These are phyloP conservation scores for Yamadazyma atmosphaerica DNA, from an alignment of 1,139 yeast genomes.

Conservation along the genomic window DNA sequence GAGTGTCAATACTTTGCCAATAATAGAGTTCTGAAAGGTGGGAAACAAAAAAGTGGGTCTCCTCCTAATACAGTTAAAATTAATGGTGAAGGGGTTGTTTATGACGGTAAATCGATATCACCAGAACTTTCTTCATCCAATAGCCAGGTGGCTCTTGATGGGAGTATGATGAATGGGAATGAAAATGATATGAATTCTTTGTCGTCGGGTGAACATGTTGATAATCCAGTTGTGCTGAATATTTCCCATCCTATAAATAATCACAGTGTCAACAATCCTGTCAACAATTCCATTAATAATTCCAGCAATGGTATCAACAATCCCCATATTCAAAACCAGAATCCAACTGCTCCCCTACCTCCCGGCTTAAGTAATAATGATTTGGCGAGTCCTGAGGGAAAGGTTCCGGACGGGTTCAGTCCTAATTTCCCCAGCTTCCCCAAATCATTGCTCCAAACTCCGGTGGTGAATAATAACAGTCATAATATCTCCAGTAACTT, in stretches of 20 bases:
- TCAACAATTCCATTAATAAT: too few species aligned
- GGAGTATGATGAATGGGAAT: not conserved
- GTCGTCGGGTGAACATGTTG: not conserved
- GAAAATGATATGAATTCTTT: not conserved
- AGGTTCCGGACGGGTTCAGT: constrained; percentile 4
- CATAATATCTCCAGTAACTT: constrained; percentile 38
- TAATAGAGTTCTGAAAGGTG: constrained; percentile 53
- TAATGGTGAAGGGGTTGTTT: not conserved
- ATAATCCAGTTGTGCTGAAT: not conserved
- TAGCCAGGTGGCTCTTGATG: not conserved
- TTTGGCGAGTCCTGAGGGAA: not conserved
- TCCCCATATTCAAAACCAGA: not conserved
- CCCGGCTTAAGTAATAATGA: not conserved
- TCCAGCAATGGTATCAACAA: too few species aligned
- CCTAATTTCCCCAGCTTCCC: constrained; percentile 16
- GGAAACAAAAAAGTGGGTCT: constrained; percentile 24
- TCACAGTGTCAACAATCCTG: too few species aligned
- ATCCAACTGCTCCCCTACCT: not conserved
- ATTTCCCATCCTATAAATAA: too few species aligned
- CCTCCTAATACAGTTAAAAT: not conserved
- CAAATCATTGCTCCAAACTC: constrained; percentile 29
- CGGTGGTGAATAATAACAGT: constrained; percentile 28
- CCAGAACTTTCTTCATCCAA: not conserved
- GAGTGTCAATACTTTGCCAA: constrained; percentile 58
- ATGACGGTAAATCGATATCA: constrained; percentile 1